phyloP scores from a whole-genome alignment of 306 rosid species.

The Vigna mungo region DNA sequence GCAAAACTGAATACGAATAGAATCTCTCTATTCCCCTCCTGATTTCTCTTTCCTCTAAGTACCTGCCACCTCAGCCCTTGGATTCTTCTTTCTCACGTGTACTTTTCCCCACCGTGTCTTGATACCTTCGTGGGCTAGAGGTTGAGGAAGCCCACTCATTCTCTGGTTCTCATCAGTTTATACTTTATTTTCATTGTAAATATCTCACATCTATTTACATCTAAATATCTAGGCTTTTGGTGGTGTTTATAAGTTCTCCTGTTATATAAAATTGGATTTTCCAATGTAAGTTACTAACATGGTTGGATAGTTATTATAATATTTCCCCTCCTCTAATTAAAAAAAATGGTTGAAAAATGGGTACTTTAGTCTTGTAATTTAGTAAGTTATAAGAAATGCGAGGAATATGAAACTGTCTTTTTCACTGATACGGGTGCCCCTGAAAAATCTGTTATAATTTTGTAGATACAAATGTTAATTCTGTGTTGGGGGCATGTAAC shows the following conservation, averaged over 20 bases:
- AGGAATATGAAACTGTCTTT: not conserved
- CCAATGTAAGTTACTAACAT: not conserved
- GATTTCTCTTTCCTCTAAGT: no score
- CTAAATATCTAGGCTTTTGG: constrained; percentile 24
- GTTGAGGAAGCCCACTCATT: no score
- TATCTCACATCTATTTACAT: constrained; percentile 36
- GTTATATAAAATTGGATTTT: constrained; percentile 17
- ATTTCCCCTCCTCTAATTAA: not conserved
- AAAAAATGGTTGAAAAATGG: not conserved
- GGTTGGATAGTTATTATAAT: constrained; percentile 24
- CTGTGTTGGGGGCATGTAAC: constrained; percentile 1
- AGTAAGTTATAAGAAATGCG: not conserved
- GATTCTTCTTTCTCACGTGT: no score
- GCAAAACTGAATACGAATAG: no score
- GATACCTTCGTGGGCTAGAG: no score
- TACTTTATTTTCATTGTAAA: not conserved
- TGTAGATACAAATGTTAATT: constrained; percentile 6
- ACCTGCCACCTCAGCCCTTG: no score
- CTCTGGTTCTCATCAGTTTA: no score
- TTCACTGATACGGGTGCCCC: constrained; percentile 18
- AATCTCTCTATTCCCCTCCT: no score
- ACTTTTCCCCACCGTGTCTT: no score
- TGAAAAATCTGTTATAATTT: constrained; percentile 11
- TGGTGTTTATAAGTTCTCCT: constrained; percentile 23
- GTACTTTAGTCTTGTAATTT: not conserved